Evolutionary conservation across 2,329 filamentous ascomycete species (phyloP).

Genomic region (Periconia macrospinosa): DNA sequence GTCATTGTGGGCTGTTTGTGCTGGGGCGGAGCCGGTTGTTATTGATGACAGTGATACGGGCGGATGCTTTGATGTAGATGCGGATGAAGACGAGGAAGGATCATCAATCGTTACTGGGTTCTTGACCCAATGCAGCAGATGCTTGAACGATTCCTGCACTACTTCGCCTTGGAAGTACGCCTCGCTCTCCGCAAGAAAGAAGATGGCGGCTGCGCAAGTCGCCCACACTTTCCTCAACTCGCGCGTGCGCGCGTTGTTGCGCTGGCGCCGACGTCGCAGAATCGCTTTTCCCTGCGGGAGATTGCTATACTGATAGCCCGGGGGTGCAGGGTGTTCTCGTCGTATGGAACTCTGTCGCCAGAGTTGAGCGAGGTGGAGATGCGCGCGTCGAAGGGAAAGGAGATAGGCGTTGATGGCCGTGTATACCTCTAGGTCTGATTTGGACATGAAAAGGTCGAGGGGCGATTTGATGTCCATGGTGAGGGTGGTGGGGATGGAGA

Average conservation of each 20-base stretch:
- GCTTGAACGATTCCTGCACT: constrained; percentile 76
- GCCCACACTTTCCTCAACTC: constrained; percentile 87
- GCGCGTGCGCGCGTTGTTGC: constrained; percentile 64
- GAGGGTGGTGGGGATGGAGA: constrained; percentile 74
- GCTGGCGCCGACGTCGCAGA: constrained; percentile 63
- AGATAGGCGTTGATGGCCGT: constrained; percentile 86
- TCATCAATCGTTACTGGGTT: constrained; percentile 6
- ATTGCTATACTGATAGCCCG: constrained; percentile 64
- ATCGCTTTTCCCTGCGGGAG: constrained; percentile 62
- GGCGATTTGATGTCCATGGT: constrained; percentile 75
- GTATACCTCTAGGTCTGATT: constrained; percentile 76
- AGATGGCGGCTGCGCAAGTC: constrained; percentile 81
- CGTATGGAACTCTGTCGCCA: constrained; percentile 85
- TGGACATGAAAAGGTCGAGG: constrained; percentile 82
- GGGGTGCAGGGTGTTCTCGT: constrained; percentile 73
- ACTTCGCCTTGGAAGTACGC: constrained; percentile 90
- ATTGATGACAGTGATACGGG: background rate
- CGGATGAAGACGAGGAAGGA: background rate
- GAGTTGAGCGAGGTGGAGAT: constrained; percentile 79
- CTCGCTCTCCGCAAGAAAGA: constrained; percentile 85
- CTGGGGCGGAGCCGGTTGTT: background rate
- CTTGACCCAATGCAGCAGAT: constrained; percentile 75
- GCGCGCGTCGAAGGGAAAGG: constrained; percentile 79
- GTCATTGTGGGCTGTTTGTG: background rate
- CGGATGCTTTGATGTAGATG: background rate